Percentiles rank a stretch among this genome's conserved stretches.
phyloP scores from a whole-genome alignment of 352 stramenopile genomes.

The Pythium aristosporum region DNA sequence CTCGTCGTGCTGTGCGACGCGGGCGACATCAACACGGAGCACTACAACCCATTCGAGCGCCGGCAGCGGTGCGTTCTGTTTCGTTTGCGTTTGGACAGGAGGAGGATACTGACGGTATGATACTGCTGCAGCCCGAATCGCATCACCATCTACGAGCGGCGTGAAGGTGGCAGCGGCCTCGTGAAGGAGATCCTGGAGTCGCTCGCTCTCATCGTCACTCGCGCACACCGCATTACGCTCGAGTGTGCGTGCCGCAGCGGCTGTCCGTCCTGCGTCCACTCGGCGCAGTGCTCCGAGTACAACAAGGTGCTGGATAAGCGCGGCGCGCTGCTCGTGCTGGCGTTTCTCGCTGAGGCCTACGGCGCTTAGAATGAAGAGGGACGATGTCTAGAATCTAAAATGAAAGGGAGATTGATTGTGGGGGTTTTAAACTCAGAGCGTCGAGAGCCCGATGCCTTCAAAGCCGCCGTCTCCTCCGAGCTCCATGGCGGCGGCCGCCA shows the following conservation, averaged over 20 bases:
- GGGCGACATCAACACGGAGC: slow-evolving; percentile 81
- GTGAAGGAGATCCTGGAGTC: slow-evolving; percentile 70
- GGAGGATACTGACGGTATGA: not conserved
- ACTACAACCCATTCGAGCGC: slow-evolving; percentile 74
- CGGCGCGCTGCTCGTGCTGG: slow-evolving; percentile 68
- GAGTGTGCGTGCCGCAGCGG: slow-evolving; percentile 77
- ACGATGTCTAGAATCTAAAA: not conserved
- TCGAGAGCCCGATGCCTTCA: slow-evolving; percentile 63
- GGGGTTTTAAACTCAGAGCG: slow-evolving; percentile 37
- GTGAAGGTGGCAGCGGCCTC: slow-evolving; percentile 86
- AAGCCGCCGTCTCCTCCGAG: slow-evolving; percentile 41
- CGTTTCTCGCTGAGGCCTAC: slow-evolving; percentile 34
- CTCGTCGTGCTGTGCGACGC: slow-evolving; percentile 92
- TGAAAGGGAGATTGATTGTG: not conserved
- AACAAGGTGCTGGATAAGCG: slow-evolving; percentile 89
- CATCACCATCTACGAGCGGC: slow-evolving; percentile 87
- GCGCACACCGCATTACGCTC: slow-evolving; percentile 62
- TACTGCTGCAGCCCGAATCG: slow-evolving; percentile 56
- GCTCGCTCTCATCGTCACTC: slow-evolving; percentile 54
- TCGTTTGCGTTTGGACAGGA: not conserved
- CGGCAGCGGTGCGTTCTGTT: slow-evolving; percentile 43
- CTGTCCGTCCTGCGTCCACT: slow-evolving; percentile 89
- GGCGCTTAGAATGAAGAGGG: not conserved
- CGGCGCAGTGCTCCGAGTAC: slow-evolving; percentile 82
- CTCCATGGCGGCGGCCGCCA: slow-evolving; percentile 54